Conservation (phyloP, 2,329 filamentous ascomycete genomes). For the Penicillium frequentans region DNA sequence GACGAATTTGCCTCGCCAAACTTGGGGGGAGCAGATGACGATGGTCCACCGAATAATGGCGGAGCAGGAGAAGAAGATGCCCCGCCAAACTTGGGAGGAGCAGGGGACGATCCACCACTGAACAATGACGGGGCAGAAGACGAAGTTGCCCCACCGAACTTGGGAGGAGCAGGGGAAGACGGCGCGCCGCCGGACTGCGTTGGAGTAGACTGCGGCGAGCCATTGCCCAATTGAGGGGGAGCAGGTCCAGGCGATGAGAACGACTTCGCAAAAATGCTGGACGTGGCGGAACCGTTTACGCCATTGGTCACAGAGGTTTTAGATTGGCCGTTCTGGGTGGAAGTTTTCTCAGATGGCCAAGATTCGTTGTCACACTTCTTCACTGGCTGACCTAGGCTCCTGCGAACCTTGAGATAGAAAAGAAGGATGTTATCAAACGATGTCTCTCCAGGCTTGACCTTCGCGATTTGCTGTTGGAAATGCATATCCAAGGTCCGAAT, state of each 20-base stretch:
- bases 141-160: background rate
- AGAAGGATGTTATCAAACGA: constrained; percentile 38
- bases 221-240: background rate
- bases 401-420: constrained; percentile 40
- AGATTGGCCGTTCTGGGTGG: background rate
- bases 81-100: background rate
- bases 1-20: constrained; percentile 25
- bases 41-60: constrained; percentile 24
- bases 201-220: background rate
- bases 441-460: constrained; percentile 31
- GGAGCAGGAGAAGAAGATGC: background rate
- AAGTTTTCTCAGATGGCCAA: background rate
- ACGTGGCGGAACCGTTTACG: constrained; percentile 12
- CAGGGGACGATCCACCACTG: background rate
- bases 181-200: background rate
- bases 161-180: background rate
- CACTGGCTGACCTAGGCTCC: constrained; percentile 37
- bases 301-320: background rate
- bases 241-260: constrained; percentile 11
- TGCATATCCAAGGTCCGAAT: constrained; percentile 36
- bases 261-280: constrained; percentile 21
- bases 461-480: constrained; percentile 34
- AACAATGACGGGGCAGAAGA: background rate
- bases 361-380: background rate
- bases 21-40: constrained; percentile 2